Conservation (phyloP, 306 rosid species). For the Purshia tridentata region DNA sequence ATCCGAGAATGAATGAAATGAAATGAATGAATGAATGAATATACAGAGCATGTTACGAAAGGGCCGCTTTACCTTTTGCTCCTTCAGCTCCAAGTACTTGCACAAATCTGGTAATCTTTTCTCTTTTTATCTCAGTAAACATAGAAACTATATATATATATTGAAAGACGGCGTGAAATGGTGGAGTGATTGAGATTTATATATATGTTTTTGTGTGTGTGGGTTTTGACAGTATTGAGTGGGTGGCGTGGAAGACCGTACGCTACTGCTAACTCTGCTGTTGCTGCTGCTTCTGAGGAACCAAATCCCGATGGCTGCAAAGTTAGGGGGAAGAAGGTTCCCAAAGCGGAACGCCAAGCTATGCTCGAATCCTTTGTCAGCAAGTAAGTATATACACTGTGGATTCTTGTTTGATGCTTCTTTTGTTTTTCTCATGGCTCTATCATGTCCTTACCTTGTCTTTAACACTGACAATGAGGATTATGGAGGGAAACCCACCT, state of each 20-base stretch:
- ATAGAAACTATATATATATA: too few species aligned
- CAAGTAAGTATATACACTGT: conserved; percentile 36
- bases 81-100: neutral
- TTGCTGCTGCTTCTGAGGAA: neutral
- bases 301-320: conserved; percentile 6
- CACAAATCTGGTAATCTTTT: conserved; percentile 4
- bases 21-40: neutral
- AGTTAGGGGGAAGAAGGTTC: conserved; percentile 30
- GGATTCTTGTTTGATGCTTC: too few species aligned
- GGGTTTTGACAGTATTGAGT: conserved; percentile 3
- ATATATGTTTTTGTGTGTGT: neutral
- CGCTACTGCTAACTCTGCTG: conserved; percentile 1
- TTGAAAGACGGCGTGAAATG: neutral
- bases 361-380: conserved; percentile 58
- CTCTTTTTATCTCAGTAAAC: too few species aligned
- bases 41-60: neutral
- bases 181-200: neutral
- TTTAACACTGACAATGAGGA: too few species aligned
- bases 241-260: neutral
- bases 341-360: conserved; percentile 46
- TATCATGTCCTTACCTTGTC: too few species aligned
- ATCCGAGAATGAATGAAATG: neutral
- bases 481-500: too few species aligned
- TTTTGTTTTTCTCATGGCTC: too few species aligned
- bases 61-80: too few species aligned